Evolutionary conservation across 2,329 filamentous ascomycete genomes (phyloP).

Genomic region (Colletotrichum camelliae): DNA sequence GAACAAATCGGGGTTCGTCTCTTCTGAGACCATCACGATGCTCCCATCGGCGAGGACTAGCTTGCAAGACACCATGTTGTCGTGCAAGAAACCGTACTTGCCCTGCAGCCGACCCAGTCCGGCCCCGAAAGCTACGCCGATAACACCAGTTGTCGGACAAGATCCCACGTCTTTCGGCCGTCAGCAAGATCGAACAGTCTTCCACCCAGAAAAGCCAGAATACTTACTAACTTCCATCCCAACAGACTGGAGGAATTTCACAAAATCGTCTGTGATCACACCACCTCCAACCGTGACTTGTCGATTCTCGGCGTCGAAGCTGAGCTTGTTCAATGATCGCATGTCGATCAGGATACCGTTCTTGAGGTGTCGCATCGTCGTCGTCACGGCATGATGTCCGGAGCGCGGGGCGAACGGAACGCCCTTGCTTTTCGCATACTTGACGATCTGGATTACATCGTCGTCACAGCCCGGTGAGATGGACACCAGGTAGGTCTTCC

Average conservation of each 20-base stretch:
- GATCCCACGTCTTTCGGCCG: neutral
- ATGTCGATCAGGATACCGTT: conserved; percentile 28
- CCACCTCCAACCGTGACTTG: neutral
- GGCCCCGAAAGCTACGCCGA: conserved; percentile 34
- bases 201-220: neutral
- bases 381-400: conserved; percentile 23
- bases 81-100: conserved; percentile 26
- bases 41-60: conserved; percentile 31
- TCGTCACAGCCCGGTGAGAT: neutral
- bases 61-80: conserved; percentile 36
- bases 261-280: conserved; percentile 7
- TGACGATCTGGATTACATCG: conserved; percentile 7
- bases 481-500: neutral
- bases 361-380: conserved; percentile 14
- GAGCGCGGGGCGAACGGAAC: conserved; percentile 16
- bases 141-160: conserved; percentile 27
- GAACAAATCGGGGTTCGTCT: conserved; percentile 42
- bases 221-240: conserved; percentile 16
- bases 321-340: conserved; percentile 25
- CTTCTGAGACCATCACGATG: conserved; percentile 26
- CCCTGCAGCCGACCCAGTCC: conserved; percentile 33
- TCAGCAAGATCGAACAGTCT: neutral
- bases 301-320: conserved; percentile 15
- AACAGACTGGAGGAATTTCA: conserved; percentile 6
- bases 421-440: conserved; percentile 6